These are phyloP conservation scores for Salix koriyanagi DNA, from an alignment of 345 rosid genomes.

Conservation along the genomic window DNA sequence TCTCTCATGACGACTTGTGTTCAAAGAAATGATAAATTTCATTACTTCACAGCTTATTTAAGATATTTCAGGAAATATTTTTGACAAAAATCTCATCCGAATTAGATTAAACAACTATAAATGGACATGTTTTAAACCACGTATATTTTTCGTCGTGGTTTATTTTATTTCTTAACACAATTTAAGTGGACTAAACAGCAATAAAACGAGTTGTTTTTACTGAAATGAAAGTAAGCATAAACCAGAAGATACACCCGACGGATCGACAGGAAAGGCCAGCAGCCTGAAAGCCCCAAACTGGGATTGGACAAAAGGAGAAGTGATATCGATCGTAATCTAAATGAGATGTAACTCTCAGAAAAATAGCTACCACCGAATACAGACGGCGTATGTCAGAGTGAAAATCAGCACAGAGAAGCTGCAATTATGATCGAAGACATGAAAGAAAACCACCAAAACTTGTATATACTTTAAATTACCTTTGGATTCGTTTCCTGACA, in stretches of 20 bases:
- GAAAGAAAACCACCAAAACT: not conserved
- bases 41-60: not conserved
- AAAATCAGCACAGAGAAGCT: not conserved
- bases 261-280: too few species aligned
- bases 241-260: too few species aligned
- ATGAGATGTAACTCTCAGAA: not conserved
- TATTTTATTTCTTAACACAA: too few species aligned
- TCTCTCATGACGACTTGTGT: not conserved
- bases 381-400: not conserved
- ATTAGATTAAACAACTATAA: too few species aligned
- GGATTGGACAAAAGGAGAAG: not conserved
- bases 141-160: too few species aligned
- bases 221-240: too few species aligned
- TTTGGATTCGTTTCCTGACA: slow-evolving; percentile 6
- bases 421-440: not conserved
- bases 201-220: too few species aligned
- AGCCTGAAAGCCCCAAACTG: too few species aligned
- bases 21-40: too few species aligned
- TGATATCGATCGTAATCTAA: not conserved
- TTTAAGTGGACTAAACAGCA: too few species aligned
- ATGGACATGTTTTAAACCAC: too few species aligned
- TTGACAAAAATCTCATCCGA: too few species aligned
- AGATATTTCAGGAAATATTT: not conserved
- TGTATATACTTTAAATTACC: not conserved
- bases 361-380: not conserved